Evolutionary conservation across 2,329 filamentous ascomycete species (phyloP), one percentile per base, ranked within the genome.

Genomic region (Apiospora rasikravindrae): DNA sequence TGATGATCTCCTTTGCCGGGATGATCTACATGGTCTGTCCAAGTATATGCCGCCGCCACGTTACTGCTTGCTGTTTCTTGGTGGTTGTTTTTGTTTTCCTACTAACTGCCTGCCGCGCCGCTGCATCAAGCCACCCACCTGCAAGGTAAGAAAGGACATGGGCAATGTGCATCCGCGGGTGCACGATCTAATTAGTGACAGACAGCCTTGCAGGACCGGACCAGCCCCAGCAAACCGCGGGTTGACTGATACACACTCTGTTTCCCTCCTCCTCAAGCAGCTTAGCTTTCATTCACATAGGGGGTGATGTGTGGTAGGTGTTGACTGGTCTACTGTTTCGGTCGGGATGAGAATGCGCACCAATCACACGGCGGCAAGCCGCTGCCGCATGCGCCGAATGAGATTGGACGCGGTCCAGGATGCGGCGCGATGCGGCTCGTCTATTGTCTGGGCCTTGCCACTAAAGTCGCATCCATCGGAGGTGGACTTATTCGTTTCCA

Each of bases 271-370:
- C 51, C 51, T 37, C 33, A 6, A 37, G 33, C 33, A 37, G 33
- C 33, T 37, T 37, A 37, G 33, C 45, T 22, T 47, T 47, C 19
- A 24, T 24, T 57, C 33, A n/a, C 49, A 26, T 10, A 37, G 33
- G 26, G 53, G 29, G 57, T 16, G 53, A 29, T 22, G 45, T n/a
- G 45, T 49, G 53, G 22, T n/a, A 33, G 53, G 16, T n/a, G 57
- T 19, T 40, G 10, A 14, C 57, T 64, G 57, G 29, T n/a, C 29
- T n/a, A 22, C 57, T 24, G 57, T n/a, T 64, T 64, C 53, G 53
- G 53, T 64, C 53, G 53, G 53, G 57, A 29, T 19, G 57, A 33
- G 33, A 64, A 64, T 64, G 57, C 57, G 57, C 57, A 19, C 57
- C 57, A 64, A 64, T 64, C 57, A 64, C 10, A 40, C 33, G 57